Evolutionary conservation across 179 eudicot species (phyloP).

Genomic region (Spergularia azorica): DNA sequence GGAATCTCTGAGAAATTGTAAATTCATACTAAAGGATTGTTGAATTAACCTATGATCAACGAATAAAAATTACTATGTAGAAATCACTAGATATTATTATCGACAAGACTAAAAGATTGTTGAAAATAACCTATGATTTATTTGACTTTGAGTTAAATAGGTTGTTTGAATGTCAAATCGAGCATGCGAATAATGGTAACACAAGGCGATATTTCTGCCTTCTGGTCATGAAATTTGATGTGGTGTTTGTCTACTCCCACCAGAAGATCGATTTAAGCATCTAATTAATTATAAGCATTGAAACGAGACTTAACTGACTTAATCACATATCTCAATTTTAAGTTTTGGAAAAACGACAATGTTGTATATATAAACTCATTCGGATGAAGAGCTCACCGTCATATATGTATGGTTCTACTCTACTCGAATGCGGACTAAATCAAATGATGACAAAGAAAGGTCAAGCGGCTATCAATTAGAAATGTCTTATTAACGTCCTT

Average conservation of each 20-base stretch:
- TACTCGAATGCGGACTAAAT: background rate
- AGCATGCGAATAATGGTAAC: background rate
- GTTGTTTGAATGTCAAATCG: slow-evolving; percentile 17
- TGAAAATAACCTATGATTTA: slow-evolving; percentile 16
- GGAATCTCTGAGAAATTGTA: slow-evolving; percentile 4
- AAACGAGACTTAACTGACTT: too few species aligned
- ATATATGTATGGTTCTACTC: too few species aligned
- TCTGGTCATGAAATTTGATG: background rate
- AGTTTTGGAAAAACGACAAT: too few species aligned
- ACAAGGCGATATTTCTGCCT: background rate
- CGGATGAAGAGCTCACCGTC: too few species aligned
- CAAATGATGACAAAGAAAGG: background rate
- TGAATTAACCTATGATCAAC: too few species aligned
- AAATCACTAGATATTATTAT: background rate
- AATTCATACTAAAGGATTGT: background rate
- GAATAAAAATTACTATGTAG: background rate
- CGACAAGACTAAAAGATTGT: background rate
- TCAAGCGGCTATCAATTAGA: background rate
- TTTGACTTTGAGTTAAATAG: slow-evolving; percentile 19
- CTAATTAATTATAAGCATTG: too few species aligned
- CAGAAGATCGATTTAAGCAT: background rate
- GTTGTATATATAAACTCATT: too few species aligned
- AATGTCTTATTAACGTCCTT: too few species aligned
- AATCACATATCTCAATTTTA: too few species aligned
- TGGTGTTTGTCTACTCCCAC: background rate